A percentile compares a stretch with the other conserved stretches of the same genome.
Conservation (phyloP, 495 filamentous ascomycete genomes). For the Aspergillus sclerotiicarbonarius region DNA sequence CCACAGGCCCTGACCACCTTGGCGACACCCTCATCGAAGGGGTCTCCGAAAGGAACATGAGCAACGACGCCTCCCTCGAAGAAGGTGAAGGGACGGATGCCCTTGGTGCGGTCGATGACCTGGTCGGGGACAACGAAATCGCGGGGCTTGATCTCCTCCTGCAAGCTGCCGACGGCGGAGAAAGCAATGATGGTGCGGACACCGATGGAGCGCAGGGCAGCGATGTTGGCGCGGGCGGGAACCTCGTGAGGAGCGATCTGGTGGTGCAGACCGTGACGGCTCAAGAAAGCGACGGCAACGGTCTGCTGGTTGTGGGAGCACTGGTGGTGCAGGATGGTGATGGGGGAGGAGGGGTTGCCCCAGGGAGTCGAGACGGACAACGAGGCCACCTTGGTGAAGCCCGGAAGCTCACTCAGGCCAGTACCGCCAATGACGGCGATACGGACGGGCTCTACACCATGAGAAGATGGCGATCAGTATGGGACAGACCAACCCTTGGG, state of each 20-base stretch:
- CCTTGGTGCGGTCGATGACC: constrained; percentile 97
- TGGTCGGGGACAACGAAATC: constrained; percentile 97
- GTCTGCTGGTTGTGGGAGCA: constrained; percentile 53
- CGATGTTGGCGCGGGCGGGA: constrained; percentile 88
- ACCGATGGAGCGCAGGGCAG: constrained; percentile 83
- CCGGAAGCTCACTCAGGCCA: constrained; percentile 69
- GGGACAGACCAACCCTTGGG: neutral
- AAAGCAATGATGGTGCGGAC: constrained; percentile 91
- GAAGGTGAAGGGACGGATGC: constrained; percentile 87
- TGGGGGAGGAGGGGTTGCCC: constrained; percentile 86
- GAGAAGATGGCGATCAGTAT: neutral
- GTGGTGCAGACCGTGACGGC: constrained; percentile 86
- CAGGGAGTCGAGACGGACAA: constrained; percentile 79
- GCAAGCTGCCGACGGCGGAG: constrained; percentile 89
- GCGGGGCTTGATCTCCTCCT: constrained; percentile 85
- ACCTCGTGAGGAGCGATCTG: constrained; percentile 91
- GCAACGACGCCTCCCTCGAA: constrained; percentile 93
- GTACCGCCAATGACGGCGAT: constrained; percentile 98
- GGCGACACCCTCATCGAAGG: constrained; percentile 79
- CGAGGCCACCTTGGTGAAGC: constrained; percentile 77
- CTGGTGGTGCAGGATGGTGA: constrained; percentile 81
- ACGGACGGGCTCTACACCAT: constrained; percentile 62
- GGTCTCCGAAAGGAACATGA: constrained; percentile 93
- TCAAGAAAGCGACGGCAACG: constrained; percentile 86
- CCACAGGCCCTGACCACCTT: constrained; percentile 69